Evolutionary conservation across 2,329 filamentous ascomycete genomes (phyloP).

Genomic region (Ilyonectria destructans): DNA sequence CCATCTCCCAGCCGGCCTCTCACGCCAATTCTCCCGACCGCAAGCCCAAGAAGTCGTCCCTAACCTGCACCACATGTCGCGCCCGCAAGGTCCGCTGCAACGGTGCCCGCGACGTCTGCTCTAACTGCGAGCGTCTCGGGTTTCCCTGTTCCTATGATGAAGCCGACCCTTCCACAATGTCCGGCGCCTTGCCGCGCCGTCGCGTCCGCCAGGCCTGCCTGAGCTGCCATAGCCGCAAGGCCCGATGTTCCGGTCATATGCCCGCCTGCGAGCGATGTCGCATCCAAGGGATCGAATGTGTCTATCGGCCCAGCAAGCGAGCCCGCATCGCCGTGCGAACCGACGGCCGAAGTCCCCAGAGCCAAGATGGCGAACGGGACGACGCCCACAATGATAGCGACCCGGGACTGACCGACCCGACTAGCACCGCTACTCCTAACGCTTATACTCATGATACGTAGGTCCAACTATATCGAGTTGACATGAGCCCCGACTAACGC

Average conservation of each 20-base stretch:
- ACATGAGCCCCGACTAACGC: conserved; percentile 40
- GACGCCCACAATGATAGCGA: conserved; percentile 56
- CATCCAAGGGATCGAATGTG: conserved; percentile 69
- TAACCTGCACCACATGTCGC: conserved; percentile 70
- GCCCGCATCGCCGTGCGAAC: conserved; percentile 46
- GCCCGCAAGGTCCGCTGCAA: conserved; percentile 74
- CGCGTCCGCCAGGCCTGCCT: conserved; percentile 72
- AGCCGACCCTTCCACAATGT: conserved; percentile 59
- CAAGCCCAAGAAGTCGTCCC: conserved; percentile 60
- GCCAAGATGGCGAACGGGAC: conserved; percentile 55
- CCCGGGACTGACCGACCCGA: conserved; percentile 54
- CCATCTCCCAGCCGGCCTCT: conserved; percentile 43
- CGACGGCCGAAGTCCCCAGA: conserved; percentile 53
- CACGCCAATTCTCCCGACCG: conserved; percentile 53
- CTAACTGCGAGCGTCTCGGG: conserved; percentile 72
- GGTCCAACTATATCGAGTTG: conserved; percentile 34
- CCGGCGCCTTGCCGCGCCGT: conserved; percentile 65
- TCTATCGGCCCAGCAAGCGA: conserved; percentile 68
- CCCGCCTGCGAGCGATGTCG: conserved; percentile 69
- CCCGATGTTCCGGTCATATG: conserved; percentile 71
- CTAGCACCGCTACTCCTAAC: conserved; percentile 54
- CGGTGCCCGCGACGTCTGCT: conserved; percentile 67
- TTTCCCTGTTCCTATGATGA: conserved; percentile 73
- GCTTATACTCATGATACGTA: conserved; percentile 55
- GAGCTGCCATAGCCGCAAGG: conserved; percentile 73